Evolutionary conservation across 805 yeast species (phyloP).

Genomic region (Scheffersomyces stipitis): DNA sequence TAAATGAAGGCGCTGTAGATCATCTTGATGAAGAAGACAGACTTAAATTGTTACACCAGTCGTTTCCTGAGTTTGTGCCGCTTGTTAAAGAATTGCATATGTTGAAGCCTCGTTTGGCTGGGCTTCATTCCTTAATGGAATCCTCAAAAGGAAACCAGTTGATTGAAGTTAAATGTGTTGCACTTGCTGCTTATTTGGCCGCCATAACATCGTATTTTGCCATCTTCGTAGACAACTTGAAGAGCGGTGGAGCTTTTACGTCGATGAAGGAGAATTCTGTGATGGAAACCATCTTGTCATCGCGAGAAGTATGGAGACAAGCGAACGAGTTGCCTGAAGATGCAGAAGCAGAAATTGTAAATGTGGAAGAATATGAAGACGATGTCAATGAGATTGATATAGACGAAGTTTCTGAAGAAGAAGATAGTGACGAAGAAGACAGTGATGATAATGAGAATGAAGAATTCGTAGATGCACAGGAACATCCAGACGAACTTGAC

Average conservation of each 20-base stretch:
- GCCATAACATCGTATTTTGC: conserved; percentile 79
- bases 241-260: conserved; percentile 50
- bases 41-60: conserved; percentile 51
- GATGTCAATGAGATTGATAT: conserved; percentile 16
- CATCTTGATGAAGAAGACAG: conserved; percentile 53
- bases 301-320: conserved; percentile 88
- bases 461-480: conserved; percentile 16
- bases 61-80: conserved; percentile 85
- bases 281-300: conserved; percentile 80
- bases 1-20: conserved; percentile 12
- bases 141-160: conserved; percentile 8
- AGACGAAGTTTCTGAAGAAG: conserved; percentile 22
- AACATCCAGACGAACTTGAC: conserved; percentile 43
- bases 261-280: conserved; percentile 83
- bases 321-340: conserved; percentile 54
- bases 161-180: conserved; percentile 53
- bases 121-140: conserved; percentile 22
- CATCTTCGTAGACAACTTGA: conserved; percentile 57
- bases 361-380: conserved; percentile 18
- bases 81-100: conserved; percentile 58
- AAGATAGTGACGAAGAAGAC: conserved; percentile 11
- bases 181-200: conserved; percentile 77
- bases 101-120: conserved; percentile 43
- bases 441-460: conserved; percentile 19
- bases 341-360: conserved; percentile 9